phyloP scores from a whole-genome alignment of 2,329 filamentous ascomycete genomes.

The Nemania bipapillata region DNA sequence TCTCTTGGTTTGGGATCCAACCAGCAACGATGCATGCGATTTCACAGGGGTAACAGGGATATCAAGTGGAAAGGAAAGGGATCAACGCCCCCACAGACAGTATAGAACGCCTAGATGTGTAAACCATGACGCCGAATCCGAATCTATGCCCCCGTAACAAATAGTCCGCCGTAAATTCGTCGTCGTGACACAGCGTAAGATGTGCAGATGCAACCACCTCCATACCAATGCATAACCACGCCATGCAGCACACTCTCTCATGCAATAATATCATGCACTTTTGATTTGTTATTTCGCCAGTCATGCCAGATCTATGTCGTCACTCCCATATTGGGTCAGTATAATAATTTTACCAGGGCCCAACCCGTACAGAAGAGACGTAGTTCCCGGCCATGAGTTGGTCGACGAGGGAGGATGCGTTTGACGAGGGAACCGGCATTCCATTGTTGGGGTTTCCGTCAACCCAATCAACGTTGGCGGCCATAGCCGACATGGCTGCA shows the following conservation, averaged over 20 bases:
- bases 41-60: conserved; percentile 25
- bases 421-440: conserved; percentile 48
- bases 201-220: conserved; percentile 34
- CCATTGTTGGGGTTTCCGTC: conserved; percentile 54
- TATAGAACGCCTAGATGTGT: conserved; percentile 42
- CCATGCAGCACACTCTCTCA: conserved; percentile 22
- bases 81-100: conserved; percentile 34
- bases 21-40: conserved; percentile 5
- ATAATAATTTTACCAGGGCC: conserved; percentile 63
- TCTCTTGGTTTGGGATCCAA: conserved; percentile 23
- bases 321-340: not conserved
- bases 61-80: conserved; percentile 32
- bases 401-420: conserved; percentile 69
- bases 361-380: conserved; percentile 69
- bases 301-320: conserved; percentile 4
- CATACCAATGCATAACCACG: conserved; percentile 37
- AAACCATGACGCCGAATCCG: conserved; percentile 38
- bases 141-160: conserved; percentile 45
- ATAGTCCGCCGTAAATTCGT: conserved; percentile 43
- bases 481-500: conserved; percentile 80
- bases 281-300: not conserved
- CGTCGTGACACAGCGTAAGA: conserved; percentile 39
- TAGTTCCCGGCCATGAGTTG: conserved; percentile 71
- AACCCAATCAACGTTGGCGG: conserved; percentile 81
- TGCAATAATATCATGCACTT: conserved; percentile 21